These are phyloP conservation scores for Salicornia ramosissima DNA, from an alignment of 148 eudicot species.

Conservation along the genomic window DNA sequence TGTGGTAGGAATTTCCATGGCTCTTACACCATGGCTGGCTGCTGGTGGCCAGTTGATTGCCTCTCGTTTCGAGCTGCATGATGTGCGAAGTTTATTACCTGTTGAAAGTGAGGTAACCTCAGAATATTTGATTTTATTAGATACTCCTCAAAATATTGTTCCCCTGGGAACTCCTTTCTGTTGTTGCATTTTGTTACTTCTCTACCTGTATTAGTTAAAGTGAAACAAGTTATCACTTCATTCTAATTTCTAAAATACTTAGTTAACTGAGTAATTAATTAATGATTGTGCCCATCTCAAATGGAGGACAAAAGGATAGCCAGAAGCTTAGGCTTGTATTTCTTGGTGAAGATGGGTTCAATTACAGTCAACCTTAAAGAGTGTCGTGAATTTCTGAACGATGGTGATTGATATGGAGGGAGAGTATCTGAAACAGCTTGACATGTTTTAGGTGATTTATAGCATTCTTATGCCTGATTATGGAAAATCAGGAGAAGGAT, in stretches of 20 bases:
- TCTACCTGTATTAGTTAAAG: neutral
- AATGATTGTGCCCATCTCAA: neutral
- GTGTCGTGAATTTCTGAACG: neutral
- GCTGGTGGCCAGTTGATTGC: slow-evolving; percentile 99
- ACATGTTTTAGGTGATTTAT: neutral
- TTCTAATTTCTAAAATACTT: too few relatives aligned
- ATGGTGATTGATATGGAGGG: neutral
- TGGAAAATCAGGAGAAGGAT: neutral
- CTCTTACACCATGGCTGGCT: slow-evolving; percentile 91
- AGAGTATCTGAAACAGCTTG: neutral
- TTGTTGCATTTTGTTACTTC: neutral
- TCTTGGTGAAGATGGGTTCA: neutral
- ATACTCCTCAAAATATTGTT: neutral
- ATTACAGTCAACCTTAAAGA: neutral
- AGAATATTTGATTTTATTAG: neutral
- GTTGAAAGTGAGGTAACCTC: slow-evolving; percentile 86
- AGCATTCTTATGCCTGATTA: neutral
- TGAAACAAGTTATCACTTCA: neutral
- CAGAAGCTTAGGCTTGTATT: neutral
- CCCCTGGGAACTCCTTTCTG: neutral
- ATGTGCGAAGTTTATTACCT: slow-evolving; percentile 88
- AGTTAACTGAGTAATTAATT: neutral
- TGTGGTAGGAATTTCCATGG: slow-evolving; percentile 97
- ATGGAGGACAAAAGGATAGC: neutral
- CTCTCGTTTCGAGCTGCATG: slow-evolving; percentile 93